Base-by-base conservation (phyloP, 495 filamentous ascomycete genomes). In the Penicillium pulvis region DNA sequence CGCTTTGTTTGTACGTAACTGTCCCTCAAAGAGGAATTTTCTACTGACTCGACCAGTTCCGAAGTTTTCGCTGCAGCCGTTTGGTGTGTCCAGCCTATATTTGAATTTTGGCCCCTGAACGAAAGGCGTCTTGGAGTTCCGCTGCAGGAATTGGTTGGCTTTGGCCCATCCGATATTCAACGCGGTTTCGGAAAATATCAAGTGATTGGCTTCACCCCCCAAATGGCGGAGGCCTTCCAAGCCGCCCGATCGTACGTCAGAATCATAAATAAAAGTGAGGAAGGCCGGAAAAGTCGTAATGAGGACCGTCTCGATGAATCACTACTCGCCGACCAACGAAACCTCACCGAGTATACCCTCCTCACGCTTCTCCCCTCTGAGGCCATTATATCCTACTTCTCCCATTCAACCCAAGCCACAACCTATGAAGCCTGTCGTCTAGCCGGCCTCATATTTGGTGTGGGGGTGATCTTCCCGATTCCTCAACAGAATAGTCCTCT, bases 371-470 rank as follows among this genome's bases (percentile, higher is more conserved):
- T 67, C n/a, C 55, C 72, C 9, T 66, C 66, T 17, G 46, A 50
- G 12, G 58, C 69, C 17, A 47, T 73, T 12, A 23, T 53, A 10
- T 17, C 52, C 31, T 55, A 56, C 24, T 61, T 63, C 54, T 24
- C 57, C 0, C 58, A 64, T 43, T 54, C 57, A 2, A 58, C 50
- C 12, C 64, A 70, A 6, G 60, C 60, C 23, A 49, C 68, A 14
- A 67, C 71, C 19, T 77, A 75, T 54, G 75, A 79, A 47, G 59
- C 73, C n/a, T 72, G 65, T 45, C 75, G 75, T 35, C 62, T 79
- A 2, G 69, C 74, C 0, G 61, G 56, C 8, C 50, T 71, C 0
- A 68, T 79, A 3, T 77, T 71, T 50, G 63, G 71, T 26, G 68
- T 73, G 14, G 73, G 74, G 41, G 71, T 79, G 8, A 56, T 77